Evolutionary conservation across 78 protist genomes (phyloP).

Genomic region (Tieghemostelium lacteum): DNA sequence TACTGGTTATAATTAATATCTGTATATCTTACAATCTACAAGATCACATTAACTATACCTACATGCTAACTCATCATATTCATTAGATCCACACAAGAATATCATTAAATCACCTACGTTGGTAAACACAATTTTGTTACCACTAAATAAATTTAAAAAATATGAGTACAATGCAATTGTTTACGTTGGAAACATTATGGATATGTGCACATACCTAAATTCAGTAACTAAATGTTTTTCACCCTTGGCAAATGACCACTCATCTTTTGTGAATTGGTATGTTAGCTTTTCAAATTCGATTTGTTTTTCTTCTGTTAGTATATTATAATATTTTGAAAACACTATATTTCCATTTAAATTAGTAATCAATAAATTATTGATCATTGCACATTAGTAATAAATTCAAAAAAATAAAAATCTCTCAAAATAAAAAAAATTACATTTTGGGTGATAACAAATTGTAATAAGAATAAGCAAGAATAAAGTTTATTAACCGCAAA

Average conservation of each 20-base stretch:
- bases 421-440: no score
- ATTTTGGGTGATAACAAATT: no score
- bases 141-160: neutral
- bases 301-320: slow-evolving; percentile 53
- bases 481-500: neutral
- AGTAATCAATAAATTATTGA: slow-evolving; percentile 35
- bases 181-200: neutral
- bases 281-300: slow-evolving; percentile 46
- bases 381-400: no score
- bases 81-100: slow-evolving; percentile 62
- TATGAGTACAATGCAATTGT: neutral
- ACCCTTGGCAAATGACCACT: slow-evolving; percentile 42
- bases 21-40: neutral
- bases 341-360: slow-evolving; percentile 64
- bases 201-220: slow-evolving; percentile 1
- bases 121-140: slow-evolving; percentile 30
- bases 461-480: no score
- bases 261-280: slow-evolving; percentile 70
- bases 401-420: no score
- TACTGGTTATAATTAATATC: slow-evolving; percentile 2
- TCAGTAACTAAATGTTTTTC: slow-evolving; percentile 65
- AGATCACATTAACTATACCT: neutral
- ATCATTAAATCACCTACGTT: slow-evolving; percentile 60
- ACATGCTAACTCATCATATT: slow-evolving; percentile 62
- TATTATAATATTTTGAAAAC: slow-evolving; percentile 60